phyloP scores from a whole-genome alignment of 2,329 filamentous ascomycete species.

The Orbilia blumenaviensis region DNA sequence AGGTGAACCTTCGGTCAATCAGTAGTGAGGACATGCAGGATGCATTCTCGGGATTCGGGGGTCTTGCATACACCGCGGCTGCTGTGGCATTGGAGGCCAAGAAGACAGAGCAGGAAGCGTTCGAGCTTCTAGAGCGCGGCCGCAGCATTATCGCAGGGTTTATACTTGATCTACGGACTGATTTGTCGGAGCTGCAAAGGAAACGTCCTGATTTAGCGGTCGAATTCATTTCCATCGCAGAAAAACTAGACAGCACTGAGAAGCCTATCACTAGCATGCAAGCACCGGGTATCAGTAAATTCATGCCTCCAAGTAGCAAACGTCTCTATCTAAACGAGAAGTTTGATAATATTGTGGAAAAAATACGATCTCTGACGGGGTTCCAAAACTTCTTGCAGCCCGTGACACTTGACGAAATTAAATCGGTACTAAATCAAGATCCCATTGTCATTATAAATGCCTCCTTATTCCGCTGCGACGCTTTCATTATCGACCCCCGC shows the following conservation, averaged over 20 bases:
- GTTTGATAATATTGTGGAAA: neutral
- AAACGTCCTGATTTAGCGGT: neutral
- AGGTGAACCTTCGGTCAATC: too few relatives aligned
- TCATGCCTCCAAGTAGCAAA: too few relatives aligned
- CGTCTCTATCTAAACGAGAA: neutral
- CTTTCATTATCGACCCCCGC: neutral
- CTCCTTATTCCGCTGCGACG: neutral
- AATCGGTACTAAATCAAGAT: neutral
- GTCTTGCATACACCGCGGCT: constrained; percentile 50
- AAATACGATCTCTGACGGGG: neutral
- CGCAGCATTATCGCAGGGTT: neutral
- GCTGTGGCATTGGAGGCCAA: constrained; percentile 53
- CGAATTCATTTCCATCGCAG: neutral
- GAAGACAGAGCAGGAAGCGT: constrained; percentile 5
- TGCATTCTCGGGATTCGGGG: too few relatives aligned
- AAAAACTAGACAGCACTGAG: constrained; percentile 1
- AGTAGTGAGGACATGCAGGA: too few relatives aligned
- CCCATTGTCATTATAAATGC: constrained; percentile 1
- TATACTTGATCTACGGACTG: neutral
- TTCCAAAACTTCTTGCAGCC: neutral
- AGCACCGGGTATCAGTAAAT: neutral
- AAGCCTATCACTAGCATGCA: neutral
- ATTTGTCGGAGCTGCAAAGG: neutral
- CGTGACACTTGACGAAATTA: neutral
- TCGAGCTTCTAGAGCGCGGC: neutral